A percentile compares a stretch with the other conserved stretches of the same genome.
These are phyloP conservation scores for Monilinia fructigena DNA, from an alignment of 2,329 filamentous ascomycete species.

Conservation along the genomic window DNA sequence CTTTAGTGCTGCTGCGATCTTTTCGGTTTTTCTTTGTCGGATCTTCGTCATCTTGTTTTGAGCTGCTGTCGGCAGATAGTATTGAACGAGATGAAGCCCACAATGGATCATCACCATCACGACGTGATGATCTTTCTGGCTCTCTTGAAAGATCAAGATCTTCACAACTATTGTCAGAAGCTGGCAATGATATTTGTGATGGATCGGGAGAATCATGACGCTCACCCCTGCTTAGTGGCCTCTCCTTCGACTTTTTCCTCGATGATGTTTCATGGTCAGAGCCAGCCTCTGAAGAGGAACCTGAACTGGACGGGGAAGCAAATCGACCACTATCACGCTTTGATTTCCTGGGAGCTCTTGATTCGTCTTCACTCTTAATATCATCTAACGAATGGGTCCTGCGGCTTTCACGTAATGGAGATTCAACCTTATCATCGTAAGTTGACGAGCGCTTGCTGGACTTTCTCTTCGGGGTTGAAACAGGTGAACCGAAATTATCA, in stretches of 20 bases:
- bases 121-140: slow-evolving; percentile 39
- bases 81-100: slow-evolving; percentile 48
- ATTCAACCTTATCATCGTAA: slow-evolving; percentile 43
- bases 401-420: slow-evolving; percentile 30
- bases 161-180: slow-evolving; percentile 36
- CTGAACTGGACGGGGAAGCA: slow-evolving; percentile 32
- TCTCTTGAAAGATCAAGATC: slow-evolving; percentile 40
- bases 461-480: slow-evolving; percentile 29
- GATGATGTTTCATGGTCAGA: slow-evolving; percentile 31
- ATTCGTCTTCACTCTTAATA: slow-evolving; percentile 40
- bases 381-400: slow-evolving; percentile 39
- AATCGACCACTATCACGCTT: slow-evolving; percentile 39
- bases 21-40: slow-evolving; percentile 36
- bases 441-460: slow-evolving; percentile 37
- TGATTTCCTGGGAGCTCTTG: slow-evolving; percentile 41
- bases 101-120: slow-evolving; percentile 44
- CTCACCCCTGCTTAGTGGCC: slow-evolving; percentile 31
- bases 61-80: slow-evolving; percentile 43
- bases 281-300: slow-evolving; percentile 24
- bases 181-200: slow-evolving; percentile 36
- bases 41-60: slow-evolving; percentile 39
- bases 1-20: slow-evolving; percentile 43
- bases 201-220: slow-evolving; percentile 37
- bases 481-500: not conserved
- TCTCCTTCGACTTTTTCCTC: slow-evolving; percentile 34